phyloP scores from a whole-genome alignment of 2,329 filamentous ascomycete genomes.

The Aspergillus sp. region DNA sequence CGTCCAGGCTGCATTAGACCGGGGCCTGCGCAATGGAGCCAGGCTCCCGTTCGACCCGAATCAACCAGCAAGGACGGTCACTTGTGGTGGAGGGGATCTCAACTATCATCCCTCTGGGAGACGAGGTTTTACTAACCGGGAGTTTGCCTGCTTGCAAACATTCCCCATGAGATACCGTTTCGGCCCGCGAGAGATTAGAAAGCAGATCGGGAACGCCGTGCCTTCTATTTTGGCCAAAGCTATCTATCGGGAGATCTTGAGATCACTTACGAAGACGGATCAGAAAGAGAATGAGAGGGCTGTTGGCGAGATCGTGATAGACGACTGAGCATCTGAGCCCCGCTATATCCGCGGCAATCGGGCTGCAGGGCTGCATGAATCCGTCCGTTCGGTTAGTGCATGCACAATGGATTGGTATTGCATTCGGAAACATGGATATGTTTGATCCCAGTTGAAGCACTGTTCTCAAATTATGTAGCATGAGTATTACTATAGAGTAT shows the following conservation, averaged over 20 bases:
- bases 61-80: conserved; percentile 54
- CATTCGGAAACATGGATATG: too few relatives aligned
- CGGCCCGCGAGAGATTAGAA: conserved; percentile 32
- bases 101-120: conserved; percentile 61
- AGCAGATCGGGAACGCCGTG: conserved; percentile 74
- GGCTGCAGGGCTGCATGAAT: too few relatives aligned
- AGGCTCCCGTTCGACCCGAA: conserved; percentile 42
- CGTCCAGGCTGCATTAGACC: conserved; percentile 16
- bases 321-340: neutral
- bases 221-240: conserved; percentile 48
- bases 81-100: conserved; percentile 51
- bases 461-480: too few relatives aligned
- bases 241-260: conserved; percentile 33
- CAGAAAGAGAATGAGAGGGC: conserved; percentile 11
- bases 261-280: conserved; percentile 33
- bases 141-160: conserved; percentile 62
- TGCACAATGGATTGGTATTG: too few relatives aligned
- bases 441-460: too few relatives aligned
- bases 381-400: too few relatives aligned
- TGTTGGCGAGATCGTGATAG: neutral
- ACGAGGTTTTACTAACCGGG: conserved; percentile 59
- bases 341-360: neutral
- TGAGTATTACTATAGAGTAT: too few relatives aligned
- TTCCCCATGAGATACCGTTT: conserved; percentile 61
- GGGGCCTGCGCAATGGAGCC: conserved; percentile 18